These are phyloP conservation scores for Sporormia fimetaria DNA, from an alignment of 495 filamentous ascomycete species.

Conservation along the genomic window DNA sequence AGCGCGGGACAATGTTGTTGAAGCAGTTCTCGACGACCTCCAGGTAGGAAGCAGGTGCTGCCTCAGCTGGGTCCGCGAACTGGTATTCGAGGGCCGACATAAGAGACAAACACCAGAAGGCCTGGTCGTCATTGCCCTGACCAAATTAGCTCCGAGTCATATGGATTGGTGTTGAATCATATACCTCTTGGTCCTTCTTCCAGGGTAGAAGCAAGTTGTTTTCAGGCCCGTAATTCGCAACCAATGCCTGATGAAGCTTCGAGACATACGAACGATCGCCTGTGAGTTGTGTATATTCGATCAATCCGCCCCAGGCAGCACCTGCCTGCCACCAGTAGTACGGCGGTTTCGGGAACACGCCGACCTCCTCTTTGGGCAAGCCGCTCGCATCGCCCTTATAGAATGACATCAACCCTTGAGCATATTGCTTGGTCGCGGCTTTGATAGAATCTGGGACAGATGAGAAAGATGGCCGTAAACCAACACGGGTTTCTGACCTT, in stretches of 20 bases:
- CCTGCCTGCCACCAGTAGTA: conserved; percentile 36
- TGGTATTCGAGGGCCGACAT: conserved; percentile 63
- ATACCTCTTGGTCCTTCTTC: conserved; percentile 19
- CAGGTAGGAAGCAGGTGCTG: conserved; percentile 47
- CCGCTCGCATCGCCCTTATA: conserved; percentile 22
- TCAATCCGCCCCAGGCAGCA: conserved; percentile 25
- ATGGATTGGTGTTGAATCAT: neutral
- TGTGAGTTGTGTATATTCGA: conserved; percentile 27
- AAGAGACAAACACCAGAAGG: conserved; percentile 68
- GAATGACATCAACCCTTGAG: conserved; percentile 40
- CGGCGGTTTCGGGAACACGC: conserved; percentile 30
- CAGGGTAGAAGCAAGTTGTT: conserved; percentile 30
- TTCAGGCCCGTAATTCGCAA: conserved; percentile 31
- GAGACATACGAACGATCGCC: conserved; percentile 29
- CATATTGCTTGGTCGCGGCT: conserved; percentile 39
- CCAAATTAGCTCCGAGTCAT: conserved; percentile 2
- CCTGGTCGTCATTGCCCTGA: conserved; percentile 61
- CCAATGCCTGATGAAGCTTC: conserved; percentile 28
- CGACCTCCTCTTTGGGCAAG: conserved; percentile 9
- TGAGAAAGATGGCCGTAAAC: neutral
- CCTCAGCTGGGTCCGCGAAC: conserved; percentile 50
- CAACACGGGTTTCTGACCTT: conserved; percentile 26
- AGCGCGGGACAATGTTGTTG: conserved; percentile 33
- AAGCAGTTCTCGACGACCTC: conserved; percentile 39
- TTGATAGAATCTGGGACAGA: conserved; percentile 37